These are phyloP conservation scores for Amyloporia xantha DNA, from an alignment of 768 basidiomycete genomes.

Conservation along the genomic window DNA sequence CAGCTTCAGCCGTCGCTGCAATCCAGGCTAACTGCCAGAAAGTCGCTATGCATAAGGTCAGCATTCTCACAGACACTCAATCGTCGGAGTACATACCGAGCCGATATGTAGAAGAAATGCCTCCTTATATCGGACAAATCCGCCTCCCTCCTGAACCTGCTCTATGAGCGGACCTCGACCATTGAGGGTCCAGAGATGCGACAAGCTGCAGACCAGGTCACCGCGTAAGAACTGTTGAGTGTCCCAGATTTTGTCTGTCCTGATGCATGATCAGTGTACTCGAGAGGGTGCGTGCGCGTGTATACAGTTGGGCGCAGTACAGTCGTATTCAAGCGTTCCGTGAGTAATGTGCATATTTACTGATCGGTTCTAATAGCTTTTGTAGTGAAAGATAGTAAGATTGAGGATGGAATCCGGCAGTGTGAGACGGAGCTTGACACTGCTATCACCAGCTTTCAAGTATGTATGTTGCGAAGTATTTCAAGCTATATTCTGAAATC, in stretches of 20 bases:
- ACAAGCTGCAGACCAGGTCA: neutral
- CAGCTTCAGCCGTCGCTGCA: slow-evolving; percentile 25
- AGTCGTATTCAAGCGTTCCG: slow-evolving; percentile 30
- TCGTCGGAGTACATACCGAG: neutral
- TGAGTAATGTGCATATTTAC: slow-evolving; percentile 19
- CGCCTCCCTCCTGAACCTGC: neutral
- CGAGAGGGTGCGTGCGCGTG: neutral
- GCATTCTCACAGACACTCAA: neutral
- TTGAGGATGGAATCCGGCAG: neutral
- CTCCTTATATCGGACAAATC: neutral
- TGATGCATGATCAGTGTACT: neutral
- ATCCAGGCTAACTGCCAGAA: slow-evolving; percentile 41
- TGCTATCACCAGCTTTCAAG: neutral
- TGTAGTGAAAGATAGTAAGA: neutral
- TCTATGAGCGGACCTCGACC: neutral
- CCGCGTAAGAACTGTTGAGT: neutral
- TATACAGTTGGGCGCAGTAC: neutral
- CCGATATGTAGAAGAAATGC: neutral
- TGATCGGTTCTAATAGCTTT: neutral
- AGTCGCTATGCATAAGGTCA: slow-evolving; percentile 44
- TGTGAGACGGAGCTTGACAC: neutral
- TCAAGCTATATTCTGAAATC: neutral
- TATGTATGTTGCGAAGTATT: no score
- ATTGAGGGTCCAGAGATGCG: neutral
- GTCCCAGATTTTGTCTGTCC: neutral